Base-by-base conservation (phyloP, 345 rosid genomes). In the Salix viminalis region DNA sequence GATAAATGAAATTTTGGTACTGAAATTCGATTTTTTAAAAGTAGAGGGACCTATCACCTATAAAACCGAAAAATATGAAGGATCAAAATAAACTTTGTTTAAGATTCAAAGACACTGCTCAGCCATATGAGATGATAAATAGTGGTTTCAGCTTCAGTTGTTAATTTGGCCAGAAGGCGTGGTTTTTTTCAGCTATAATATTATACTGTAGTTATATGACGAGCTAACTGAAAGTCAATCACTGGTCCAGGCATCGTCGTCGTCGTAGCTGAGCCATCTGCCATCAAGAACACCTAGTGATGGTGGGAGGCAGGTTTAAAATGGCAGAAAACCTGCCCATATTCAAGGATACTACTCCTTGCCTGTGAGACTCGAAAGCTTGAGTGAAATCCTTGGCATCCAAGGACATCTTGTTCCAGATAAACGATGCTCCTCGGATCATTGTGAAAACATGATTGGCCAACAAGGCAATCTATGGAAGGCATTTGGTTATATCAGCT, bases 301-400 rank as follows among this genome's bases (percentile, higher is more conserved):
- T 37, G 4, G 6, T 6, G 42, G 13, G 37, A 1, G 12, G 23
- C 66, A 50, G 16, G 13, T 52, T 56, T 26, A 15, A 16, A 52
- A 61, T 58, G 19, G 52, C 23, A 39, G 8, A 39, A 18, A 28
- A 21, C 81, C 26, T 21, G 90, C 34, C 34, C 34, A 32, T 32
- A 32, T 32, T 32, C 34, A 32, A 32, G 34, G 34, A 32, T 32
- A 32, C 34, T 32, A n/a, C n/a, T n/a, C n/a, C 81, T 26, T 21
- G 90, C 95, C 98, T 91, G 98, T 14, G 88, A 84, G 71, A 91
- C 84, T 82, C 97, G 72, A 80, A 91, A 30, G 68, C 98, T 94
- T 0, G 95, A 92, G 76, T 94, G 94, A 64, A 91, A 88, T 26
- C 97, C 97, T 79, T 90, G 75, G 74, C 97, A 92, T 6, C 97